Conservation (phyloP, 768 basidiomycete species). For the Hericium alpestre region DNA sequence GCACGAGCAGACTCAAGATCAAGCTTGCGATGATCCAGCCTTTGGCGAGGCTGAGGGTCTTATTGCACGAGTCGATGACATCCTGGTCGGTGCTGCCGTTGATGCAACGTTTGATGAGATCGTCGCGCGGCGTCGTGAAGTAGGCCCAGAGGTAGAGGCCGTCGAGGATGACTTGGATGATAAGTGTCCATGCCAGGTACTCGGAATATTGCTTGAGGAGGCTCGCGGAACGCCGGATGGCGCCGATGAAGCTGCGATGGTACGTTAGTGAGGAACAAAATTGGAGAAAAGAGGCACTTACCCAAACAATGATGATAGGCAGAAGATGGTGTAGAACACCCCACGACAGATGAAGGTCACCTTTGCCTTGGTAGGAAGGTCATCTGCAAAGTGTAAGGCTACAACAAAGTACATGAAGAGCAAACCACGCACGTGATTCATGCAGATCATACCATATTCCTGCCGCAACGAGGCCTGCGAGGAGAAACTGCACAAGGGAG, state of each 20-base stretch:
- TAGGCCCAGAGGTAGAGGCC: neutral
- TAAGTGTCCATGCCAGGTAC: neutral
- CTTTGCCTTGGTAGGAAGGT: neutral
- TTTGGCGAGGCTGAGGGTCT: neutral
- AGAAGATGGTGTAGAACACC: neutral
- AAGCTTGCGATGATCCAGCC: neutral
- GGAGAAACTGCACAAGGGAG: constrained; percentile 3
- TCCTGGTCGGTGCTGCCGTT: neutral
- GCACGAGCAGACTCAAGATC: neutral
- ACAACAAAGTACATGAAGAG: neutral
- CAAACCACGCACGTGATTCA: constrained; percentile 2
- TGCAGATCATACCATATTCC: constrained; percentile 1
- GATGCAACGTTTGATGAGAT: neutral
- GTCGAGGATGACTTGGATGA: neutral
- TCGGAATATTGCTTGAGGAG: constrained; percentile 7
- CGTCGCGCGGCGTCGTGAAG: neutral
- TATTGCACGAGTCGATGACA: neutral
- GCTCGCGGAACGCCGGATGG: constrained; percentile 5
- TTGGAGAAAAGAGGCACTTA: neutral
- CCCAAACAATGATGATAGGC: constrained; percentile 7
- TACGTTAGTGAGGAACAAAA: neutral
- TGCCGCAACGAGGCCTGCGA: constrained; percentile 4
- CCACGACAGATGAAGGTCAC: neutral
- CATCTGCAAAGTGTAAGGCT: neutral
- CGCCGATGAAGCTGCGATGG: constrained; percentile 6